Base-by-base conservation (phyloP, 805 yeast genomes). In the Priceomyces haplophilus region DNA sequence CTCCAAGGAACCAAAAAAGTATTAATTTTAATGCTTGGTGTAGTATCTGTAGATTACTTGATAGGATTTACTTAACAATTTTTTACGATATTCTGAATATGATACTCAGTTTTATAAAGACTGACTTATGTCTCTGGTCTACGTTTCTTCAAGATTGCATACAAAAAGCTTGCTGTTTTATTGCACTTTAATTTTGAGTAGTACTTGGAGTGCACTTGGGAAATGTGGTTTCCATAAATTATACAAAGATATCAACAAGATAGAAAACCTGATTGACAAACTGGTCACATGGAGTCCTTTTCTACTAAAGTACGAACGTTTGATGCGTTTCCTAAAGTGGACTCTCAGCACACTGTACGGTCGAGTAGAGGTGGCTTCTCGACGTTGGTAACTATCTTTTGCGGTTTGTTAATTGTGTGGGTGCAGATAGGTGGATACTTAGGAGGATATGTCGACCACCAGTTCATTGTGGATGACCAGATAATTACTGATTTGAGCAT, bases 391-490 rank as follows among this genome's bases (percentile, higher is more conserved):
- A 80, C 89, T 12, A 70, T 76, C n/a, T 49, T 84, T 19, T 72
- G 76, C 44, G 76, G 85, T 13, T 54, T 88, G 12, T 78, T 88
- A 55, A 68, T 90, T 29, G 62, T 87, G 4, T 91, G 95, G 87
- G 78, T 87, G 11, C 95, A 90, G 58, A 64, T 89, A 21, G 96
- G 97, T 6, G 83, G 85, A 11, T 87, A 75, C 58, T 69, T 90
- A 43, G 96, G 93, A 42, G 97, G 97, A 2, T 75, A 75, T 43
- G 76, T 85, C 6, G 88, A 83, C 53, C 85, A 83, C 50, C 86
- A 83, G 51, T 93, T 87, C 60, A 68, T 74, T 3, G 95, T 93
- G 3, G 95, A 87, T 54, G 70, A 73, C 27, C 66, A 69, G 3
- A 64, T 88, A 12, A 65, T 74, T 42, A 77, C 76, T 43, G 75